These are phyloP conservation scores for Pythium chondricola DNA, from an alignment of 352 stramenopile genomes.

Conservation along the genomic window DNA sequence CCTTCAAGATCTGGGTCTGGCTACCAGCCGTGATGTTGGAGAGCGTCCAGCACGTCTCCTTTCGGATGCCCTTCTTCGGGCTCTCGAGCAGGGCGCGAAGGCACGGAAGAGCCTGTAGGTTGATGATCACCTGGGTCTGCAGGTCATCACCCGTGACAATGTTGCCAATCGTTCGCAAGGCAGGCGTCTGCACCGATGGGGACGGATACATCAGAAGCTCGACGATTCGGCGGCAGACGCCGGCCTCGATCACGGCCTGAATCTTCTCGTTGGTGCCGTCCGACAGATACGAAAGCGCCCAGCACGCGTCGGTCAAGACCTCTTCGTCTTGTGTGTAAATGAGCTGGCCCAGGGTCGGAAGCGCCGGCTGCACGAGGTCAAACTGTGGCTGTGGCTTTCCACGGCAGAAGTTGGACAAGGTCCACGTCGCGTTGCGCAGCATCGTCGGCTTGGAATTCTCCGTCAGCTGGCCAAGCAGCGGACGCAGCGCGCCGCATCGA, in stretches of 20 bases:
- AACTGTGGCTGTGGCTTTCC: conserved; percentile 74
- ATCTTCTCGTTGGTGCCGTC: conserved; percentile 99
- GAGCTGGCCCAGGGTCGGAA: conserved; percentile 95
- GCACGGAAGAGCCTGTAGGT: conserved; percentile 95
- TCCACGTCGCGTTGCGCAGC: conserved; percentile 99
- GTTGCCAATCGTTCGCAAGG: conserved; percentile 92
- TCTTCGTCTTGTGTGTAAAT: conserved; percentile 98
- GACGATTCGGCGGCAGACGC: conserved; percentile 94
- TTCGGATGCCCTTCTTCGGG: conserved; percentile 98
- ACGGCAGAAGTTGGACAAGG: conserved; percentile 98
- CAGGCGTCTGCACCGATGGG: conserved; percentile 77
- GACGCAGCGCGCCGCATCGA: conserved; percentile 87
- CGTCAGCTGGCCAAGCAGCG: conserved; percentile 93
- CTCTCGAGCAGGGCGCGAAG: conserved; percentile 92
- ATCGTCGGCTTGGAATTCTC: conserved; percentile 96
- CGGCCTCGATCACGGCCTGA: conserved; percentile 97
- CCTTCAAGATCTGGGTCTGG: conserved; percentile 98
- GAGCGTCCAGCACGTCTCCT: conserved; percentile 99
- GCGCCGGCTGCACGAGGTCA: conserved; percentile 83
- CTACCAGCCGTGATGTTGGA: conserved; percentile 99
- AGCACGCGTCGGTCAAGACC: conserved; percentile 99
- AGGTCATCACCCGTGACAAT: conserved; percentile 99
- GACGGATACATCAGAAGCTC: conserved; percentile 90
- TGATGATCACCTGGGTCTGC: conserved; percentile 99
- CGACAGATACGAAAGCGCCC: conserved; percentile 97